A percentile compares a stretch with the other conserved stretches of the same genome.
These are phyloP conservation scores for Immersiporthe knoxdaviesiana DNA, from an alignment of 2,329 filamentous ascomycete species.

Conservation along the genomic window DNA sequence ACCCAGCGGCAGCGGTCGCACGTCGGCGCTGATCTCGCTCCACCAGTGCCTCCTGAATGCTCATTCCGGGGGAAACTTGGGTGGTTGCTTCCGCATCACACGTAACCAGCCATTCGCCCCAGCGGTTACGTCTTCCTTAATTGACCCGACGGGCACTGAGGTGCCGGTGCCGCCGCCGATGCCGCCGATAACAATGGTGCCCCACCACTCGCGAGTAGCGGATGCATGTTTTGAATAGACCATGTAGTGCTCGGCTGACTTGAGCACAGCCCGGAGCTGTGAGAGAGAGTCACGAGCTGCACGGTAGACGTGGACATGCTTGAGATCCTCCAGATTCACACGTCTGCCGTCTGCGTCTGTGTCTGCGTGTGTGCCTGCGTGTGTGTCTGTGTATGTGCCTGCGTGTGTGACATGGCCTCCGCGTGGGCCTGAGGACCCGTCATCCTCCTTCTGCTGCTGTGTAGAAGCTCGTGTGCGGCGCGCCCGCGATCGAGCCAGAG, in stretches of 20 bases:
- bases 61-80: slow-evolving; percentile 45
- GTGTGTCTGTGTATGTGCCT: too few relatives aligned
- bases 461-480: slow-evolving; percentile 4
- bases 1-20: slow-evolving; percentile 48
- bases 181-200: slow-evolving; percentile 57
- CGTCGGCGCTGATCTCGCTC: slow-evolving; percentile 45
- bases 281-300: slow-evolving; percentile 39
- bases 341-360: background rate
- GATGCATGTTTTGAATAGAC: slow-evolving; percentile 53
- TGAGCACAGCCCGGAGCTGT: slow-evolving; percentile 40
- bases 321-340: slow-evolving; percentile 42
- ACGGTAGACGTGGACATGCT: slow-evolving; percentile 56
- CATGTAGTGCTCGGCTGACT: slow-evolving; percentile 51
- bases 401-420: background rate
- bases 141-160: slow-evolving; percentile 34
- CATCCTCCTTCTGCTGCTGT: slow-evolving; percentile 1
- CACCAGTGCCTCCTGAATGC: slow-evolving; percentile 49
- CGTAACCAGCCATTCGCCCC: slow-evolving; percentile 57
- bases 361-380: too few relatives aligned
- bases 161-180: slow-evolving; percentile 41
- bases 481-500: slow-evolving; percentile 16
- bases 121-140: slow-evolving; percentile 30
- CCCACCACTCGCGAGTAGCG: slow-evolving; percentile 57
- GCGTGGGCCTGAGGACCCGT: background rate
- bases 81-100: slow-evolving; percentile 49